Percentiles rank a stretch among this genome's conserved stretches.
Evolutionary conservation across 805 yeast genomes (phyloP).

Genomic region (Pichia californica): DNA sequence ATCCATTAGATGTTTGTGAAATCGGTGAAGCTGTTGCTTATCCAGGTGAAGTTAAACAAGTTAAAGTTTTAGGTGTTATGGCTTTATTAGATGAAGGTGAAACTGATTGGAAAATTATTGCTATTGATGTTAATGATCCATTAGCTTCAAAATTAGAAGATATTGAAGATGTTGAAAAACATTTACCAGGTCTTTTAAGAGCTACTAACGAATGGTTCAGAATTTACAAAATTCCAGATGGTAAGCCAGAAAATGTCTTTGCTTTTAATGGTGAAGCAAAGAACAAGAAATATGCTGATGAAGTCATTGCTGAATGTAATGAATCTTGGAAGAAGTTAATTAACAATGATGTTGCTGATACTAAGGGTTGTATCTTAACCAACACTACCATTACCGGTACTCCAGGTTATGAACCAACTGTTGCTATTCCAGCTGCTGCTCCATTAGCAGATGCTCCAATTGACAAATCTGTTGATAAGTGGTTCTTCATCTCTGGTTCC

Average conservation of each 20-base stretch:
- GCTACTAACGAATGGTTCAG: constrained; percentile 98
- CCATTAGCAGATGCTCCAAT: constrained; percentile 84
- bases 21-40: constrained; percentile 62
- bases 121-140: constrained; percentile 81
- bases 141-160: constrained; percentile 82
- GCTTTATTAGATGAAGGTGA: constrained; percentile 92
- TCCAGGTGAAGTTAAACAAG: constrained; percentile 76
- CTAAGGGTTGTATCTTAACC: constrained; percentile 65
- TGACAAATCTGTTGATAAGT: constrained; percentile 93
- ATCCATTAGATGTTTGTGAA: constrained; percentile 82
- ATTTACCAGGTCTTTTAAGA: constrained; percentile 88
- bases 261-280: constrained; percentile 95
- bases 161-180: constrained; percentile 82
- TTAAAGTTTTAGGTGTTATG: constrained; percentile 88
- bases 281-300: constrained; percentile 79
- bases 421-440: constrained; percentile 62
- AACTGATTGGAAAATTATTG: constrained; percentile 89
- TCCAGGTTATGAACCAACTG: constrained; percentile 44
- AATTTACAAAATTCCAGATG: constrained; percentile 96
- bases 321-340: constrained; percentile 80
- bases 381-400: constrained; percentile 65
- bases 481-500: constrained; percentile 94
- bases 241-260: constrained; percentile 92
- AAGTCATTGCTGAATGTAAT: constrained; percentile 73
- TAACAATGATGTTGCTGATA: constrained; percentile 49